Percentiles rank a stretch among this genome's conserved stretches.
These are phyloP conservation scores for Thelonectria rubi DNA, from an alignment of 2,329 filamentous ascomycete genomes.

Conservation along the genomic window DNA sequence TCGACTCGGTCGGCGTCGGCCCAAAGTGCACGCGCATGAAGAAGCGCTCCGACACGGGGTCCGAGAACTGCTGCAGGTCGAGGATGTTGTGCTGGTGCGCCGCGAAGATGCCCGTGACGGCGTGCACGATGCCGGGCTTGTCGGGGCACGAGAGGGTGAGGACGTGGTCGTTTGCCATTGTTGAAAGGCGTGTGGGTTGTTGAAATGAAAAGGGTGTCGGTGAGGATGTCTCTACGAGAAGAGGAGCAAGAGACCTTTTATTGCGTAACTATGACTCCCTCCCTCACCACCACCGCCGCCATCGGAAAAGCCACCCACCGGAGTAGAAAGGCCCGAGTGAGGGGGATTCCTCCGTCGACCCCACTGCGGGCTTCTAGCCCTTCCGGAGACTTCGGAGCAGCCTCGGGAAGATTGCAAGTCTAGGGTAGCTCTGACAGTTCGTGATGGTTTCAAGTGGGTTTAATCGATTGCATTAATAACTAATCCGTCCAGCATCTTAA, in stretches of 20 bases:
- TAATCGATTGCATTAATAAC: too few relatives aligned
- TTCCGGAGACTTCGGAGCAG: slow-evolving; percentile 20
- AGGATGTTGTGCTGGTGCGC: slow-evolving; percentile 80
- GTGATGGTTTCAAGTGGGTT: too few relatives aligned
- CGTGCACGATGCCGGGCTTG: slow-evolving; percentile 85
- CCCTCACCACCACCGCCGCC: neutral
- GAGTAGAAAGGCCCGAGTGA: slow-evolving; percentile 3
- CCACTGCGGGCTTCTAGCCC: slow-evolving; percentile 41
- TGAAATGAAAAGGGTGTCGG: neutral
- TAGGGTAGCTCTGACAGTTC: neutral
- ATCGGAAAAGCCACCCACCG: neutral
- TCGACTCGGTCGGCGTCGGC: slow-evolving; percentile 59
- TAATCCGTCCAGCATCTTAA: too few relatives aligned
- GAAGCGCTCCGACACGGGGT: slow-evolving; percentile 77
- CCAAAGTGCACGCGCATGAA: slow-evolving; percentile 91
- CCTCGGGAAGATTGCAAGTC: slow-evolving; percentile 9
- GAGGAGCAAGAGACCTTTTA: neutral
- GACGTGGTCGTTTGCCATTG: slow-evolving; percentile 68
- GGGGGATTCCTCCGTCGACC: slow-evolving; percentile 26
- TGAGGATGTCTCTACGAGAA: neutral
- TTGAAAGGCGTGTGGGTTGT: slow-evolving; percentile 21
- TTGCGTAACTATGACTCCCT: slow-evolving; percentile 16
- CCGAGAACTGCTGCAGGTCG: slow-evolving; percentile 85
- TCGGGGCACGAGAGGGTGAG: slow-evolving; percentile 86
- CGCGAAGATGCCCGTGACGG: slow-evolving; percentile 81